Percentiles rank a stretch among this genome's conserved stretches.
phyloP scores from a whole-genome alignment of 1,284 basidiomycete species.

The Peniophora sp. region DNA sequence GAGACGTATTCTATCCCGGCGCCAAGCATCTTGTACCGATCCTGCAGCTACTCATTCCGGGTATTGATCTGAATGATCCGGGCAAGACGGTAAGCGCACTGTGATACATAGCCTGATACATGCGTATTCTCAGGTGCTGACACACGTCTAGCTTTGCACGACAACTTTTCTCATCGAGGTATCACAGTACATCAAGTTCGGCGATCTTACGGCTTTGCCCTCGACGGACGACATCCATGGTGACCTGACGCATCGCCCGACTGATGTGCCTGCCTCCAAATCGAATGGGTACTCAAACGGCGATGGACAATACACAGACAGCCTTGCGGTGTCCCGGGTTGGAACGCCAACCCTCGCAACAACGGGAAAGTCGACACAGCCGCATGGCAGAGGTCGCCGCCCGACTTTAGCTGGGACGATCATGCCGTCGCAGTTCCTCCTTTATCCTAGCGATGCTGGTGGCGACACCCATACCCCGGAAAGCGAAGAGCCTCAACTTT shows the following conservation, averaged over 20 bases:
- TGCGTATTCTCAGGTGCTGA: not conserved
- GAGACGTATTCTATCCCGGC: constrained; percentile 69
- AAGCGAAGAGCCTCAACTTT: constrained; percentile 30
- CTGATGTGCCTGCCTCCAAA: constrained; percentile 1
- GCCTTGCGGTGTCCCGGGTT: not conserved
- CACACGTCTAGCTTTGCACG: constrained; percentile 48
- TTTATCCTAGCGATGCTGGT: not conserved
- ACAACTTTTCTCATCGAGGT: constrained; percentile 74
- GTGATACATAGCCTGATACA: not conserved
- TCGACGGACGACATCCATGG: constrained; percentile 20
- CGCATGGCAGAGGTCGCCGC: not conserved
- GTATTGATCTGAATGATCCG: constrained; percentile 87
- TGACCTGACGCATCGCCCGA: constrained; percentile 10
- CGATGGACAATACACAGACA: not conserved
- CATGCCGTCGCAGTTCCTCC: not conserved
- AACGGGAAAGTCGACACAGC: constrained; percentile 10
- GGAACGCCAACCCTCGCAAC: constrained; percentile 8
- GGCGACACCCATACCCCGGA: not conserved
- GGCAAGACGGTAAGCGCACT: constrained; percentile 65
- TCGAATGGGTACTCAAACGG: constrained; percentile 5
- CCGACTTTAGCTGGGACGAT: not conserved
- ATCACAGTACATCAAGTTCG: constrained; percentile 77
- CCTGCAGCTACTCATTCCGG: constrained; percentile 81
- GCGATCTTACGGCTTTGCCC: constrained; percentile 46
- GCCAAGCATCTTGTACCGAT: constrained; percentile 81